Evolutionary conservation across 2,329 filamentous ascomycete genomes (phyloP).

Genomic region (Blastomyces parvus): DNA sequence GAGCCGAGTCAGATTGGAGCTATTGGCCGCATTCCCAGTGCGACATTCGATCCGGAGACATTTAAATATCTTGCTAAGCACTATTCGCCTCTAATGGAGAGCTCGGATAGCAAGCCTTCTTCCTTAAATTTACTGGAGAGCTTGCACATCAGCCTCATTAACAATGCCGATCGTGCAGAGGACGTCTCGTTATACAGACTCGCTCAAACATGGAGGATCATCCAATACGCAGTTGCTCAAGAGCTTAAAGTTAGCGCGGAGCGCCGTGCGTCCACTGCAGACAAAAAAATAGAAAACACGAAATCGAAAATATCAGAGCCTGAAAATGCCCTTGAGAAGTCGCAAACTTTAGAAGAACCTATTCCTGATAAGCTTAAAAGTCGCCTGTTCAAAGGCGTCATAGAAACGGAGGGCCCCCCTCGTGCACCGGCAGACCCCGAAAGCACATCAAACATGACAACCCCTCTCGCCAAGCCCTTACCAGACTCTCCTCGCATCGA

Average conservation of each 20-base stretch:
- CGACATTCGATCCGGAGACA: conserved; percentile 32
- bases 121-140: conserved; percentile 21
- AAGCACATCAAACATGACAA: conserved; percentile 48
- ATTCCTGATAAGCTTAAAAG: conserved; percentile 34
- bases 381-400: conserved; percentile 36
- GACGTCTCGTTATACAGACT: conserved; percentile 42
- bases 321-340: conserved; percentile 21
- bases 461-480: conserved; percentile 45
- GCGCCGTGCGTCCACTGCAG: conserved; percentile 18
- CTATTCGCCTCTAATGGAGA: conserved; percentile 33
- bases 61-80: conserved; percentile 37
- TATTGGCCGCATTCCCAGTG: conserved; percentile 41
- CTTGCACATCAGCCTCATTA: conserved; percentile 39
- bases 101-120: conserved; percentile 17
- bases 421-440: conserved; percentile 32
- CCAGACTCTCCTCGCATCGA: conserved; percentile 32
- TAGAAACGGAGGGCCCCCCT: conserved; percentile 29
- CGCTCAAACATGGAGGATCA: conserved; percentile 51
- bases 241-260: conserved; percentile 38
- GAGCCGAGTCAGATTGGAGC: conserved; percentile 40
- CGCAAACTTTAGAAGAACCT: conserved; percentile 23
- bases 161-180: conserved; percentile 47
- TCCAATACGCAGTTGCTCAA: conserved; percentile 42
- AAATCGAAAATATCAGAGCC: conserved; percentile 26
- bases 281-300: conserved; percentile 13